These are phyloP conservation scores for Candida germanica DNA, from an alignment of 805 yeast species.

Conservation along the genomic window DNA sequence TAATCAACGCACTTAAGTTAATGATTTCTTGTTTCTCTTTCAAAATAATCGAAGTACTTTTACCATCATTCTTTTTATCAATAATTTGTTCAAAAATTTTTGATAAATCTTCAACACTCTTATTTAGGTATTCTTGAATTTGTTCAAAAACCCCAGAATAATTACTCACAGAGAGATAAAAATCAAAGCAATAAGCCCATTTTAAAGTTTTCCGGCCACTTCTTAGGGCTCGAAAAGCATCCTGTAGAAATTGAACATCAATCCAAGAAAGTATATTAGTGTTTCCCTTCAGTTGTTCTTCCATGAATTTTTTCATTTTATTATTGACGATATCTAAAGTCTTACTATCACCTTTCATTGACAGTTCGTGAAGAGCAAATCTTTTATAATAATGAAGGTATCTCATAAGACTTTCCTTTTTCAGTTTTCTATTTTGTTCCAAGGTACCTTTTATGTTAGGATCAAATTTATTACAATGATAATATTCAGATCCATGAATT, in stretches of 20 bases:
- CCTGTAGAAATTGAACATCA: constrained; percentile 79
- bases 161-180: constrained; percentile 53
- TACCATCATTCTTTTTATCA: constrained; percentile 21
- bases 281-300: constrained; percentile 26
- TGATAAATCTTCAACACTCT: constrained; percentile 68
- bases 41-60: constrained; percentile 29
- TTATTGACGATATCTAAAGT: constrained; percentile 62
- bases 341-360: constrained; percentile 67
- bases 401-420: constrained; percentile 52
- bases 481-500: constrained; percentile 60
- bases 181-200: constrained; percentile 89
- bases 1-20: constrained; percentile 42
- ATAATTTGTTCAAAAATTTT: constrained; percentile 50
- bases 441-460: constrained; percentile 36
- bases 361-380: constrained; percentile 71
- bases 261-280: constrained; percentile 60
- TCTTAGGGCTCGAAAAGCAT: constrained; percentile 61
- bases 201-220: constrained; percentile 73
- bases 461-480: constrained; percentile 60
- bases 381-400: constrained; percentile 75
- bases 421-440: constrained; percentile 36
- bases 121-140: constrained; percentile 61
- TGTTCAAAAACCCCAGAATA: constrained; percentile 65
- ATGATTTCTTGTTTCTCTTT: constrained; percentile 37
- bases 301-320: constrained; percentile 64